Evolutionary conservation across 306 rosid genomes (phyloP).

Genomic region (Cicer cuneatum): DNA sequence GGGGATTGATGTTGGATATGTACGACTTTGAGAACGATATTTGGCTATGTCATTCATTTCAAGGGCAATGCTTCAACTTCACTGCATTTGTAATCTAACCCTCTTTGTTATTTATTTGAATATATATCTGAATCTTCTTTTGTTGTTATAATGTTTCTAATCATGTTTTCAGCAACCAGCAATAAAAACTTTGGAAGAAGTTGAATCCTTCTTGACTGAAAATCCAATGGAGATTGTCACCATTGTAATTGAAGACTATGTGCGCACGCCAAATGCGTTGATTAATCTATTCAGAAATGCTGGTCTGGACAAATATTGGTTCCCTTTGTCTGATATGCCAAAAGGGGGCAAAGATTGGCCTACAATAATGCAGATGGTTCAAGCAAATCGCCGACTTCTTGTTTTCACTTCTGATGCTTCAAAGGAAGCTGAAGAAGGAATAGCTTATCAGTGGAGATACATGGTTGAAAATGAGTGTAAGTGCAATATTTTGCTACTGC

Average conservation of each 20-base stretch:
- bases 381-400: constrained; percentile 79
- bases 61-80: constrained; percentile 91
- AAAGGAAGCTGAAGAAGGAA: constrained; percentile 91
- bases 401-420: constrained; percentile 88
- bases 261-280: constrained; percentile 82
- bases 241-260: constrained; percentile 89
- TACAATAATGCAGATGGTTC: constrained; percentile 80
- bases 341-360: constrained; percentile 91
- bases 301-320: constrained; percentile 86
- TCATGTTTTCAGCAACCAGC: constrained; percentile 91
- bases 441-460: constrained; percentile 95
- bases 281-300: constrained; percentile 68
- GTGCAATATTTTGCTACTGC: constrained; percentile 28
- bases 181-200: constrained; percentile 82
- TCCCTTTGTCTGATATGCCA: constrained; percentile 86
- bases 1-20: constrained; percentile 98
- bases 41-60: constrained; percentile 97
- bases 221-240: constrained; percentile 88
- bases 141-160: constrained; percentile 40
- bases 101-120: constrained; percentile 24
- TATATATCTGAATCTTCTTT: constrained; percentile 28
- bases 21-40: constrained; percentile 84
- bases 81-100: constrained; percentile 77
- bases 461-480: constrained; percentile 93
- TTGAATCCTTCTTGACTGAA: constrained; percentile 76